phyloP scores from a whole-genome alignment of 2,329 filamentous ascomycete genomes.

The Moelleriella libera region DNA sequence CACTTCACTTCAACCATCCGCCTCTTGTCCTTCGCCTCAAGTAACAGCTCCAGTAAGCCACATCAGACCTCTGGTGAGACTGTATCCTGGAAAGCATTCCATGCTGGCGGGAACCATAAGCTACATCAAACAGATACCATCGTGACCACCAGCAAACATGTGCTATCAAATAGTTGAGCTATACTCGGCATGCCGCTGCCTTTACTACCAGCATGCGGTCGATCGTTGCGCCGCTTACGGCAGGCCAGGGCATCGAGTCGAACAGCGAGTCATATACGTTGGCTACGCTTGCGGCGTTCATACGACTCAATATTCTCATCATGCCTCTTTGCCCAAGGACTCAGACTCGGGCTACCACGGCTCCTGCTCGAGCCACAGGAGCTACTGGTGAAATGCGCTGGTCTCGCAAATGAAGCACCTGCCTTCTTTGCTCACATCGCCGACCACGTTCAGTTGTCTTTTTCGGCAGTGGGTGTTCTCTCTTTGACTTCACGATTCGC shows the following conservation, averaged over 20 bases:
- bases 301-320: constrained; percentile 20
- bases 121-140: too few species aligned
- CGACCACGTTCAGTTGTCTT: too few species aligned
- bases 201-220: constrained; percentile 78
- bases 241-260: constrained; percentile 54
- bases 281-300: constrained; percentile 56
- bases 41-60: too few species aligned
- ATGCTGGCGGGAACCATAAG: not conserved
- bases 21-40: too few species aligned
- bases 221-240: constrained; percentile 70
- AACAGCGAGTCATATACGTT: constrained; percentile 66
- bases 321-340: constrained; percentile 26
- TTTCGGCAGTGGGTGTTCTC: too few species aligned
- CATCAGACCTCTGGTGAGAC: too few species aligned
- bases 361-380: constrained; percentile 23
- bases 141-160: constrained; percentile 33
- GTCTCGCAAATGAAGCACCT: too few species aligned
- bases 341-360: constrained; percentile 42
- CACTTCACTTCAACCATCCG: too few species aligned
- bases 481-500: too few species aligned
- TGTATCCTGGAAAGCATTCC: too few species aligned
- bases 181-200: constrained; percentile 74
- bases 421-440: too few species aligned
- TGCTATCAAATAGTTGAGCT: constrained; percentile 78
- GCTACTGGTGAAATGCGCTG: too few species aligned